Evolutionary conservation across 805 yeast species (phyloP), one percentile per base, ranked within the genome.

Genomic region (Teunomyces lycoperdinae): DNA sequence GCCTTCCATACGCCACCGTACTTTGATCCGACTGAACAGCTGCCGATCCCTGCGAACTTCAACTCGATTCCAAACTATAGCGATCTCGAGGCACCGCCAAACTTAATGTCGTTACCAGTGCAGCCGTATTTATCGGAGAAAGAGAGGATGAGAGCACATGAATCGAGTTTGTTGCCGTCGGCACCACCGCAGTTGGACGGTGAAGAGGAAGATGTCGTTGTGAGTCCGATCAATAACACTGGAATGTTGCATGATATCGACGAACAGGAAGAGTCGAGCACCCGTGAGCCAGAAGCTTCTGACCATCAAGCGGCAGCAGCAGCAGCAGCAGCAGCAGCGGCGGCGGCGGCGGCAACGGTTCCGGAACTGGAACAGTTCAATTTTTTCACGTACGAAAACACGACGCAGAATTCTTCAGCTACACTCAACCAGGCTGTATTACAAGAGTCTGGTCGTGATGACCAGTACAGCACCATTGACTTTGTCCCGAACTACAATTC

Each of bases 131-230:
- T 77, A 31, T 61, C 81, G 0, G 92, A 85, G 50, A 85, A 86
- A 60, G 85, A 84, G 50, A 57, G 74, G 11, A 62, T 84, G 55
- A 67, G 74, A 48, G 63, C 73, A 3, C 74, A 74, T 42, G 91
- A 85, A 59, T 75, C 77, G 41, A 77, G 85, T 4, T 66, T 85
- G 36, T 57, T 84, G 17, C 91, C 92, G 0, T 83, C 89, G 2
- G 85, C 66, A 29, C 76, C 76, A 1, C 66, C 63, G 1, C 49
- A 58, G 14, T 58, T 57, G 24, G 61, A 58, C 29, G 51, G 60
- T 7, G 63, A 56, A 17, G 57, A 55, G 6, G 63, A 58, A 5
- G 34, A 29, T 14, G 4, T 9, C 10, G 62, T 59, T 1, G 35
- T 45, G 11, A 49, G 51, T 20, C 52, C 50, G 17, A 48, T 49